Base-by-base conservation (phyloP, 495 filamentous ascomycete species). In the Lophiotrema nucula region DNA sequence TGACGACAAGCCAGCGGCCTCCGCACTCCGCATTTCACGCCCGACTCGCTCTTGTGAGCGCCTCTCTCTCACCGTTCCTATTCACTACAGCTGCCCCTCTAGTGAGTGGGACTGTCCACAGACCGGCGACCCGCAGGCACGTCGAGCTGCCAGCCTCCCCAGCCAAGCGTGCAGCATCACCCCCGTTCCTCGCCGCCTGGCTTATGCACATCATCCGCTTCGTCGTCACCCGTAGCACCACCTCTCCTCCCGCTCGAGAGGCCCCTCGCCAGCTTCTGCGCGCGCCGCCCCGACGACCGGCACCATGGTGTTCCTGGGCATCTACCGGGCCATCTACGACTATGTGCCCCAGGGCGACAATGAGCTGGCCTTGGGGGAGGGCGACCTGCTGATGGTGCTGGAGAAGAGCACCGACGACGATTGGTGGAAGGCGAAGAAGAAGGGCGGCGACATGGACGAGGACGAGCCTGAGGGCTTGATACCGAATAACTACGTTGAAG, bases 351-450 rank as follows among this genome's bases (percentile, higher is more conserved):
- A 96, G 73, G 85, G 81, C 61, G 88, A 90, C 58, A 85, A 88
- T 47, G 95, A 99, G 82, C 79, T 99, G 55, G 78, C 85, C 60
- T 87, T 99, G 58, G 75, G 77, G 53, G 92, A 97, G 67, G 93
- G 92, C 53, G 95, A 99, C 70, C 64, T 97, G 44, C 81, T 99
- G 37, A 97, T 92, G 71, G 79, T 99, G 27, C 77, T 97, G 45
- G 90, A 97, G 64, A 96, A 95, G 77, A 90, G 83, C 69, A 70
- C 74, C 24, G 91, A 96, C 4, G 92, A 97, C 76, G 89, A 89
- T 68, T 97, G 92, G 92, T 97, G 92, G 92, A 96, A 88, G 70
- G 92, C 88, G 18, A 97, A 97, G 79, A 97, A 96, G 82, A 96
- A 92, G 81, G 89, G 88, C 26, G 81, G 82, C n/a, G 81, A 73